phyloP scores from a whole-genome alignment of 1,139 yeast genomes.

The Wickerhamomyces sp. region DNA sequence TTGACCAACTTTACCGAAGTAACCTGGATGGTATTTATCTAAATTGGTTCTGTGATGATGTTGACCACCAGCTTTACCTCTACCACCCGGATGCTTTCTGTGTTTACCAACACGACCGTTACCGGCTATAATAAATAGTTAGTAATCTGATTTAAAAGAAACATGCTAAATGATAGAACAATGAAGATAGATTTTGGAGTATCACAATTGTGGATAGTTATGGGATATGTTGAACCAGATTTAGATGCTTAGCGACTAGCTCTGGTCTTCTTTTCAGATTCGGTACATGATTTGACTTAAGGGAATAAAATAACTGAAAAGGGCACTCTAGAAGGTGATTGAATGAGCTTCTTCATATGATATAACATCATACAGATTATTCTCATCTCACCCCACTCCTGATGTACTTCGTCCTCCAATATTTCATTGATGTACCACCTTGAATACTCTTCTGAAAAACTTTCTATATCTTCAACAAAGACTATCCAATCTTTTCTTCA shows the following conservation, averaged over 20 bases:
- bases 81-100: conserved; percentile 99
- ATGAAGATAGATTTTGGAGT: neutral
- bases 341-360: no score
- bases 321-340: no score
- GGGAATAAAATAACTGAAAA: no score
- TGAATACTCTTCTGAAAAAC: neutral
- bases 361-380: no score
- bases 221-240: no score
- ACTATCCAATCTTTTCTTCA: neutral
- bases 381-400: no score
- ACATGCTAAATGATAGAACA: neutral
- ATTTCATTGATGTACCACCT: no score
- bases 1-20: conserved; percentile 99
- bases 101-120: conserved; percentile 99
- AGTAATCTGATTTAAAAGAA: conserved; percentile 8
- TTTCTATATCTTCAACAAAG: neutral
- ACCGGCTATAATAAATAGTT: conserved; percentile 69
- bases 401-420: no score
- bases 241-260: no score
- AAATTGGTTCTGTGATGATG: conserved; percentile 99
- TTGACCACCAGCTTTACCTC: conserved; percentile 99
- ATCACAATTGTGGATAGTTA: no score
- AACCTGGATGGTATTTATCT: conserved; percentile 99
- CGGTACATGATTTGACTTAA: no score
- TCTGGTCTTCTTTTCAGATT: no score